Evolutionary conservation across 768 basidiomycete species (phyloP).

Genomic region (Rubroboletus satanas): DNA sequence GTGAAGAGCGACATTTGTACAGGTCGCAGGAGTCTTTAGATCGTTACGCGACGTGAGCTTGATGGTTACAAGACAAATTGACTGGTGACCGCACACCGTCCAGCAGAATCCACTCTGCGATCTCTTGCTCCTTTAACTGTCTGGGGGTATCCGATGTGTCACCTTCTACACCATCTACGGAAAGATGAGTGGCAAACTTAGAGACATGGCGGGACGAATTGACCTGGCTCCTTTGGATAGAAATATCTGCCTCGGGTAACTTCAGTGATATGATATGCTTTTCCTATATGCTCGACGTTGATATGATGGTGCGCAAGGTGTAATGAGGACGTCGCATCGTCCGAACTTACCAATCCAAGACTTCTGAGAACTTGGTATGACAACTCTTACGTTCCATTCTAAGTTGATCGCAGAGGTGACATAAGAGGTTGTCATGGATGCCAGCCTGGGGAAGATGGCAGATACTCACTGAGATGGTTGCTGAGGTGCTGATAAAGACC

Average conservation of each 20-base stretch:
- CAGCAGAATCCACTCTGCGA: constrained; percentile 87
- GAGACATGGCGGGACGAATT: not conserved
- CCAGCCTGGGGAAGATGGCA: not conserved
- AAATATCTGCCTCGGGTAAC: constrained; percentile 67
- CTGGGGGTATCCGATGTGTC: constrained; percentile 61
- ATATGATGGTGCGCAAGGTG: not conserved
- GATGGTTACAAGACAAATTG: constrained; percentile 3
- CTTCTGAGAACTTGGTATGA: constrained; percentile 76
- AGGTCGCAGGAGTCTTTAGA: constrained; percentile 81
- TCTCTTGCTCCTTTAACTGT: constrained; percentile 69
- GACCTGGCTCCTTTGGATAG: constrained; percentile 64
- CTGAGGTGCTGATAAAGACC: constrained; percentile 64
- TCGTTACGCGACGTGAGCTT: constrained; percentile 4
- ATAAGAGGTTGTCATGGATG: constrained; percentile 10
- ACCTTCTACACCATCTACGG: constrained; percentile 54
- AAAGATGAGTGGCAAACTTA: not conserved
- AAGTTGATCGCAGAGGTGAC: not conserved
- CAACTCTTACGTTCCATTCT: constrained; percentile 81
- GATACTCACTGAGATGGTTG: constrained; percentile 49
- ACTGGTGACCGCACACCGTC: constrained; percentile 57
- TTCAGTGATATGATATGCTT: constrained; percentile 77
- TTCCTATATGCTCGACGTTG: constrained; percentile 43
- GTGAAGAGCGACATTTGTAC: constrained; percentile 85
- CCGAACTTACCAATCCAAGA: constrained; percentile 74
- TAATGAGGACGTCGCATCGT: not conserved